Base-by-base conservation (phyloP, 2,329 filamentous ascomycete species). In the Penicillium griseofulvum region DNA sequence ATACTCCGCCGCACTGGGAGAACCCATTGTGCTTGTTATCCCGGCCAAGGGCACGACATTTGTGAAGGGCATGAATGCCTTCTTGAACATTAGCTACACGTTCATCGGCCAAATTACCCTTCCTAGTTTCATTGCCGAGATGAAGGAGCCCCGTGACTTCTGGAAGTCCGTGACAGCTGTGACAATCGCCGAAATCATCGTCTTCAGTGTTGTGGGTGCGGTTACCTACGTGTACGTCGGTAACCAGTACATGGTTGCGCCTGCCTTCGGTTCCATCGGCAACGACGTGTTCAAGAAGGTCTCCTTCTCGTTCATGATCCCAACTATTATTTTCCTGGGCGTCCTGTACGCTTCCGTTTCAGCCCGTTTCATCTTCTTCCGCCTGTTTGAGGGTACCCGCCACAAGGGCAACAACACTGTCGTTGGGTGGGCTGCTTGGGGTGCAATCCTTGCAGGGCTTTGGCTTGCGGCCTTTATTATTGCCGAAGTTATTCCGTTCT, bases 61-160 rank as follows among this genome's bases (percentile, higher is more conserved):
- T 64, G 89, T 96, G 4, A 78, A 82, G 3, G 91, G 87, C 22
- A 87, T 96, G 81, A 91, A 86, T 50, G 92, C 92, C 0, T 96
- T 96, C 74, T 81, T 97, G 71, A 97, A 97, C 75, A 97, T 97
- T 69, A 90, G 87, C 75, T 97, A 96, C 72, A 96, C 92, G 0
- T 96, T 97, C 70, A 96, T 97, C 63, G 92, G 92, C 0, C 92
- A 97, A 71, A 96, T 96, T 66, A 96, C 92, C 0, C 81, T 97
- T 14, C 92, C 92, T 0, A 93, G 89, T 64, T 97, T 97, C 77
- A 97, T 97, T 61, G 91, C 92, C 4, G 92, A 97, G 74, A 97
- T 97, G 92, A 89, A 82, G 68, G 79, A 85, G 44, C 84, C 81
- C 1, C 86, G 83, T 54, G 92, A 97, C 64, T 97, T 97, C 69